Percentiles rank a stretch among this genome's conserved stretches.
phyloP scores from a whole-genome alignment of 305 asterid genomes.

The Fraxinus velutina region DNA sequence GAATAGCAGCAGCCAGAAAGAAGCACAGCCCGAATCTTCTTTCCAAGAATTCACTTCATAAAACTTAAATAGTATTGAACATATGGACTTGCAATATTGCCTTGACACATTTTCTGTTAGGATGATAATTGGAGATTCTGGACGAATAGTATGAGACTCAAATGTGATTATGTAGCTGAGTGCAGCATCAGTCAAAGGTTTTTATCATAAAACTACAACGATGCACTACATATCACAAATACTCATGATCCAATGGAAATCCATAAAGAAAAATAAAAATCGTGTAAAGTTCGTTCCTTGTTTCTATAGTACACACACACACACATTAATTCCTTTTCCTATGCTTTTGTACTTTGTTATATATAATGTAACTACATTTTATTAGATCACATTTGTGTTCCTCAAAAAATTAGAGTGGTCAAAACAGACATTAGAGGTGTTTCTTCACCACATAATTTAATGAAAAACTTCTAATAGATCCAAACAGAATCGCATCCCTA shows the following conservation, averaged over 20 bases:
- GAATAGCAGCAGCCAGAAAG: background rate
- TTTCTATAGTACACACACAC: background rate
- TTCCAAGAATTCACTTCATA: background rate
- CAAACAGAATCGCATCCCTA: background rate
- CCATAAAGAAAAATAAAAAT: background rate
- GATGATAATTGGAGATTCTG: background rate
- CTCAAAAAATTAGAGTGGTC: background rate
- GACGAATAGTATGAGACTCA: background rate
- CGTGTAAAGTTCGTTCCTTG: background rate
- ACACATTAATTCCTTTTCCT: background rate
- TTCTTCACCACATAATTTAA: background rate
- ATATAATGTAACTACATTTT: background rate
- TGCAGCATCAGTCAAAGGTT: background rate
- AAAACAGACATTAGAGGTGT: background rate
- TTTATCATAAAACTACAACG: background rate
- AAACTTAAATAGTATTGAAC: background rate
- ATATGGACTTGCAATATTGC: background rate
- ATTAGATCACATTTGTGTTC: background rate
- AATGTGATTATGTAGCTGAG: background rate
- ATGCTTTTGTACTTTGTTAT: background rate
- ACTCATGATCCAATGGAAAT: background rate
- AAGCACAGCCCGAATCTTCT: background rate
- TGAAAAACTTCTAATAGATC: background rate
- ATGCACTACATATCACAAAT: background rate
- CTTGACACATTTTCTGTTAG: background rate